Evolutionary conservation across 2,329 filamentous ascomycete genomes (phyloP).

Genomic region (Pseudopithomyces maydicus): DNA sequence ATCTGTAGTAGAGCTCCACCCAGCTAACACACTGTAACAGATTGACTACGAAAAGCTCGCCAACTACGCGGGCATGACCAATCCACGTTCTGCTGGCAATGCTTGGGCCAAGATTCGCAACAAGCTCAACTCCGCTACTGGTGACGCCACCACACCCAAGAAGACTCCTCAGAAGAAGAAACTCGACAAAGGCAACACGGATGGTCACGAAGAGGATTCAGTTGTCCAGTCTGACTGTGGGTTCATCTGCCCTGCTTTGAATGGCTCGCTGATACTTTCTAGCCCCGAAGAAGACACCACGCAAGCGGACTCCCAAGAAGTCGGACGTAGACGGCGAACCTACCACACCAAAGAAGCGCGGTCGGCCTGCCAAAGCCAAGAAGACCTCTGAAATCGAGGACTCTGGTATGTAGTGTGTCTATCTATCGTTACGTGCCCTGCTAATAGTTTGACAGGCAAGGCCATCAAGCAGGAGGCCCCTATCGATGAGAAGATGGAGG

Average conservation of each 20-base stretch:
- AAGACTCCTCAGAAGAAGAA: constrained; percentile 31
- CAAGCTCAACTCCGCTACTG: constrained; percentile 31
- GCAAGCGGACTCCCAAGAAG: constrained; percentile 41
- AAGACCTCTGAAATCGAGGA: constrained; percentile 24
- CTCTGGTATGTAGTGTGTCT: constrained; percentile 13
- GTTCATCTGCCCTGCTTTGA: neutral
- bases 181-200: neutral
- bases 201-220: constrained; percentile 9
- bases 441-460: constrained; percentile 11
- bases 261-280: neutral
- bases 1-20: no score
- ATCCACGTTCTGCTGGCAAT: constrained; percentile 44
- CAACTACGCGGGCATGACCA: constrained; percentile 40
- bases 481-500: constrained; percentile 1
- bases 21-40: constrained; percentile 19
- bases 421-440: neutral
- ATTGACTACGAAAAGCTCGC: constrained; percentile 46
- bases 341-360: constrained; percentile 38
- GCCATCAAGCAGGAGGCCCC: constrained; percentile 11
- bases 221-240: constrained; percentile 16
- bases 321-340: constrained; percentile 36
- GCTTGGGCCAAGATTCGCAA: constrained; percentile 43
- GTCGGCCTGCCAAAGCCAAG: constrained; percentile 29
- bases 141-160: constrained; percentile 9
- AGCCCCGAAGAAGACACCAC: constrained; percentile 34